These are phyloP conservation scores for Pterulicium gracile DNA, from an alignment of 1,284 basidiomycete genomes.

Conservation along the genomic window DNA sequence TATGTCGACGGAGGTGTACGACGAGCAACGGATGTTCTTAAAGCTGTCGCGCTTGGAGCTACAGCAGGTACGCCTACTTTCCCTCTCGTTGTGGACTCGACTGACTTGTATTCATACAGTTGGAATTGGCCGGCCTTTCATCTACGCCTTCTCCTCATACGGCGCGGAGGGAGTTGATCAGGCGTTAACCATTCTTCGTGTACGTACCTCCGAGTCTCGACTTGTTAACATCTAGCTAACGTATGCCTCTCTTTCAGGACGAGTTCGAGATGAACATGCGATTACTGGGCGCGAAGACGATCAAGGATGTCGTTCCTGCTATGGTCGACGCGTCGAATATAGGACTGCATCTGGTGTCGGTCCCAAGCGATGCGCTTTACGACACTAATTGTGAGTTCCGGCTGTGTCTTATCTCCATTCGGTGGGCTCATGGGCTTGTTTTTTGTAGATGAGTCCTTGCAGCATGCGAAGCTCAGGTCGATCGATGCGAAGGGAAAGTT, in stretches of 20 bases:
- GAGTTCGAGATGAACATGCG: slow-evolving; percentile 87
- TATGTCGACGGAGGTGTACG: slow-evolving; percentile 92
- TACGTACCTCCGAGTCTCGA: slow-evolving; percentile 22
- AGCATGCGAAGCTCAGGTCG: slow-evolving; percentile 29
- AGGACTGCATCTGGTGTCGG: slow-evolving; percentile 32
- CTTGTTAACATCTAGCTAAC: slow-evolving; percentile 1
- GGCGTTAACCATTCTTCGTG: slow-evolving; percentile 70
- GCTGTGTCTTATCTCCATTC: neutral
- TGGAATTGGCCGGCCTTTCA: slow-evolving; percentile 74
- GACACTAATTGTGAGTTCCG: slow-evolving; percentile 44
- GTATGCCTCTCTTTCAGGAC: slow-evolving; percentile 32
- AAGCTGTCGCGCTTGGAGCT: slow-evolving; percentile 87
- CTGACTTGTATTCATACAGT: slow-evolving; percentile 26
- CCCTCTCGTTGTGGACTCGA: slow-evolving; percentile 1
- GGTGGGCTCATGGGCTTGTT: neutral
- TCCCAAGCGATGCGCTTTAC: slow-evolving; percentile 45
- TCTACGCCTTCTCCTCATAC: slow-evolving; percentile 86
- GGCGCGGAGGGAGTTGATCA: slow-evolving; percentile 75
- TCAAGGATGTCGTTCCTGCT: slow-evolving; percentile 63
- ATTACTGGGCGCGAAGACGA: slow-evolving; percentile 62
- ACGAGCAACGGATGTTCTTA: slow-evolving; percentile 85
- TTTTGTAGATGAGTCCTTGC: slow-evolving; percentile 15
- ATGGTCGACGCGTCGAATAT: slow-evolving; percentile 72
- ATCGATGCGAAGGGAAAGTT: slow-evolving; percentile 22
- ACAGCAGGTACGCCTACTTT: slow-evolving; percentile 52